Evolutionary conservation across 2,329 filamentous ascomycete genomes (phyloP).

Genomic region (Botrytis porri): DNA sequence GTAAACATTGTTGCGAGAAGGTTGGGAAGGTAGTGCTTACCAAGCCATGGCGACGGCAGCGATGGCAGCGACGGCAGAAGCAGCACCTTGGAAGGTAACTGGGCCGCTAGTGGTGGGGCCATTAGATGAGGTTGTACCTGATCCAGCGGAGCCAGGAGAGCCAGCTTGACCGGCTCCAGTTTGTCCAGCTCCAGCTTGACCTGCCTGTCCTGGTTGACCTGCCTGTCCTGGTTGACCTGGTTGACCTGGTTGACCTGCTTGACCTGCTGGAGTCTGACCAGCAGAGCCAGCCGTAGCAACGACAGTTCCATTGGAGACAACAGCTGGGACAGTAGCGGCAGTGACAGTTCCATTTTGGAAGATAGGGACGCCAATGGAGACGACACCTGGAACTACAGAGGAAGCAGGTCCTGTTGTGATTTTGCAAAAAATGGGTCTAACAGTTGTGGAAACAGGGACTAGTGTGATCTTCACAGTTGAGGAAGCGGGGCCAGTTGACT

Average conservation of each 20-base stretch:
- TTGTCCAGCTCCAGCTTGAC: background rate
- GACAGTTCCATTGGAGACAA: background rate
- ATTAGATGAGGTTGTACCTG: background rate
- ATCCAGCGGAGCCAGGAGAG: background rate
- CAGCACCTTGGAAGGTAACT: background rate
- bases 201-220: too few species aligned
- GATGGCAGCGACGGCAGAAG: background rate
- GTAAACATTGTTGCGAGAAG: background rate
- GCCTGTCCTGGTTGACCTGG: too few species aligned
- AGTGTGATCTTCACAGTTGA: background rate
- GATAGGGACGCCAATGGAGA: background rate
- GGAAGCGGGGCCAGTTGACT: background rate
- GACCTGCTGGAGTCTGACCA: background rate
- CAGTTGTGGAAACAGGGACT: too few species aligned
- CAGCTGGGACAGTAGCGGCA: background rate
- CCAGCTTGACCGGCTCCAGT: background rate
- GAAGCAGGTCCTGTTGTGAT: background rate
- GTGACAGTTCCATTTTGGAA: background rate
- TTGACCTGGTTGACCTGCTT: background rate
- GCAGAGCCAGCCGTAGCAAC: background rate
- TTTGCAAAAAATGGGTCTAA: background rate
- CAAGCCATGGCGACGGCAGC: background rate
- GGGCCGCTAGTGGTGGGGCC: background rate
- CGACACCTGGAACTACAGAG: background rate
- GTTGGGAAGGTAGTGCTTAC: background rate